phyloP scores from a whole-genome alignment of 2,329 filamentous ascomycete species.

The Lasiodiplodia theobromae region DNA sequence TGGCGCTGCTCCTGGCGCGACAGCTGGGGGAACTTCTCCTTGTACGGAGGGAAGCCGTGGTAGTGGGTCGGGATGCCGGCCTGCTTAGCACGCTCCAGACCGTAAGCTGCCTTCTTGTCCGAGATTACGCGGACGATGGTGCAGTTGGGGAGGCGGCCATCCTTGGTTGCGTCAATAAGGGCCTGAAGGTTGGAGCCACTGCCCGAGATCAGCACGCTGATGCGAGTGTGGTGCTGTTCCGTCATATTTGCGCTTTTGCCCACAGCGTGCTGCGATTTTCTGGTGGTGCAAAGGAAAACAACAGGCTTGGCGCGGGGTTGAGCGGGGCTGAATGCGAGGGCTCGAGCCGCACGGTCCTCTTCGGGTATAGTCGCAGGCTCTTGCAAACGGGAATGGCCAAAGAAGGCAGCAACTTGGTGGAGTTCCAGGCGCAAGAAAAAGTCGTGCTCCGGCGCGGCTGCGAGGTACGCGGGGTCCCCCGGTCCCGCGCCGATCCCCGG shows the following conservation, averaged over 20 bases:
- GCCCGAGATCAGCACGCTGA: conserved; percentile 68
- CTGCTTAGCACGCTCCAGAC: conserved; percentile 65
- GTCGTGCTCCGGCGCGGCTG: not conserved
- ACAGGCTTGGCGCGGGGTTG: not conserved
- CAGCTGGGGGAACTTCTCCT: conserved; percentile 68
- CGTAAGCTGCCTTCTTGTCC: conserved; percentile 65
- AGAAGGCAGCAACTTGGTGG: conserved; percentile 17
- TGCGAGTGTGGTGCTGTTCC: conserved; percentile 35
- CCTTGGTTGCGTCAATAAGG: conserved; percentile 67
- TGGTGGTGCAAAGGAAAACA: not conserved
- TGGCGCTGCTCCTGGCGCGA: conserved; percentile 60
- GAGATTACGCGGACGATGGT: conserved; percentile 70
- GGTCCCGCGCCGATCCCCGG: conserved; percentile 13
- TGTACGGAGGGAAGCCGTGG: conserved; percentile 81
- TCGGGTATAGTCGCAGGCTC: not conserved
- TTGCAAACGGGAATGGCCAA: conserved; percentile 11
- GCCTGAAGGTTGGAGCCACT: conserved; percentile 82
- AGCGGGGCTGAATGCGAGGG: not conserved
- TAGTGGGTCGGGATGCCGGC: conserved; percentile 76
- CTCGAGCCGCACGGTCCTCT: not conserved
- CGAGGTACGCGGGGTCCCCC: conserved; percentile 17
- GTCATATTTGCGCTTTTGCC: conserved; percentile 22
- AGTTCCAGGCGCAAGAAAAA: conserved; percentile 14
- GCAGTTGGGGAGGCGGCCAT: conserved; percentile 55
- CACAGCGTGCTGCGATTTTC: not conserved